Evolutionary conservation across 2,329 filamentous ascomycete genomes (phyloP).

Genomic region (Davidsoniella virescens): DNA sequence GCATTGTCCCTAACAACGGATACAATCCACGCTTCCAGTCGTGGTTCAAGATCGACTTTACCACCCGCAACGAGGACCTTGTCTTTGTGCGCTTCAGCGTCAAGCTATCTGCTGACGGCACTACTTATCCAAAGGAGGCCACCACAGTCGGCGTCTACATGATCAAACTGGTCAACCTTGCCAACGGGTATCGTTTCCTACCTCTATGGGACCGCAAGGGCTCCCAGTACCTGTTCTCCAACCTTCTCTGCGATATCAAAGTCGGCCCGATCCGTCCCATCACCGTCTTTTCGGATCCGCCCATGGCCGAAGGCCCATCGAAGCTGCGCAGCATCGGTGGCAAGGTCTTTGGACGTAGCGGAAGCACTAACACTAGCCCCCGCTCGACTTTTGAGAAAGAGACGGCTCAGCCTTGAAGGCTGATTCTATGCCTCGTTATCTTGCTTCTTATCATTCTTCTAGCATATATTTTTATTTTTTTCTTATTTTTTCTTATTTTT

Average conservation of each 20-base stretch:
- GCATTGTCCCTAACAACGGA: conserved; percentile 70
- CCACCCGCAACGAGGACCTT: conserved; percentile 86
- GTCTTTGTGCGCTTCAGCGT: conserved; percentile 91
- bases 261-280: conserved; percentile 41
- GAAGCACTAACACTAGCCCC: conserved; percentile 29
- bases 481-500: conserved; percentile 14
- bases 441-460: not conserved
- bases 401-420: conserved; percentile 28
- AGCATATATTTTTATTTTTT: conserved; percentile 2
- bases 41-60: conserved; percentile 61
- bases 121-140: conserved; percentile 43
- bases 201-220: conserved; percentile 78
- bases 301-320: conserved; percentile 21
- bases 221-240: conserved; percentile 88
- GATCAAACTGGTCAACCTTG: conserved; percentile 75
- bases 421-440: conserved; percentile 13
- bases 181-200: conserved; percentile 82
- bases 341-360: conserved; percentile 38
- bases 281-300: conserved; percentile 28
- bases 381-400: conserved; percentile 36
- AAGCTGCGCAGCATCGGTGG: conserved; percentile 41
- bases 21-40: conserved; percentile 85
- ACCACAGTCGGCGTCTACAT: conserved; percentile 73
- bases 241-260: conserved; percentile 77
- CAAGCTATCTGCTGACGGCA: conserved; percentile 67